These are phyloP conservation scores for Papiliotrema terrestris DNA, from an alignment of 1,284 basidiomycete genomes.

Conservation along the genomic window DNA sequence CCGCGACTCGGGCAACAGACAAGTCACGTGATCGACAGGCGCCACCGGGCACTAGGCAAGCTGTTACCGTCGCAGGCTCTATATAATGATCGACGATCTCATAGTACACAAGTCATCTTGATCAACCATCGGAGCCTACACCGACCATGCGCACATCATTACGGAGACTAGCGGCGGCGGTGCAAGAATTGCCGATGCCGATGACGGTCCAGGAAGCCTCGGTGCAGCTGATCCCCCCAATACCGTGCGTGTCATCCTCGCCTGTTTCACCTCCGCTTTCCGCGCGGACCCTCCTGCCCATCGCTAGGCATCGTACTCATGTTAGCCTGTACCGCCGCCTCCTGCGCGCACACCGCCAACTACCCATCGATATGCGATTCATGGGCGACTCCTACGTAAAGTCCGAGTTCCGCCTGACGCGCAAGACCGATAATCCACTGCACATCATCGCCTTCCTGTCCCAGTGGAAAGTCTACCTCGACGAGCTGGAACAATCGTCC, in stretches of 20 bases:
- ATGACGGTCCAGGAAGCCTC: slow-evolving; percentile 59
- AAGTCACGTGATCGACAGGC: no score
- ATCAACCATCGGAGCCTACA: background rate
- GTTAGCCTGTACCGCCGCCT: slow-evolving; percentile 73
- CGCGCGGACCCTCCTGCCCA: no score
- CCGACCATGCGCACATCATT: slow-evolving; percentile 21
- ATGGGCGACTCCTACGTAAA: slow-evolving; percentile 87
- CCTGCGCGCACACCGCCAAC: slow-evolving; percentile 68
- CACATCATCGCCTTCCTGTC: slow-evolving; percentile 88
- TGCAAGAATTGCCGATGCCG: slow-evolving; percentile 57
- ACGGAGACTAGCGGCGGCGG: slow-evolving; percentile 43
- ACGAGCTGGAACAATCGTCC: slow-evolving; percentile 56
- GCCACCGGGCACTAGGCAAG: no score
- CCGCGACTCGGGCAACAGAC: no score
- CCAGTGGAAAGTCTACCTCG: slow-evolving; percentile 89
- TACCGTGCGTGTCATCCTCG: slow-evolving; percentile 64
- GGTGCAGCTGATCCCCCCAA: slow-evolving; percentile 70
- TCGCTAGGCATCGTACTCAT: no score
- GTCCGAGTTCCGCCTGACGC: slow-evolving; percentile 80
- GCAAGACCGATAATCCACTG: slow-evolving; percentile 72
- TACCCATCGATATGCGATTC: slow-evolving; percentile 76
- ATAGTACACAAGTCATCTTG: no score
- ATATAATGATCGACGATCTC: background rate
- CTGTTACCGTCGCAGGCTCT: no score
- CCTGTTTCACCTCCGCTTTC: no score